phyloP scores from a whole-genome alignment of 345 rosid species.

The Balakata baccata region DNA sequence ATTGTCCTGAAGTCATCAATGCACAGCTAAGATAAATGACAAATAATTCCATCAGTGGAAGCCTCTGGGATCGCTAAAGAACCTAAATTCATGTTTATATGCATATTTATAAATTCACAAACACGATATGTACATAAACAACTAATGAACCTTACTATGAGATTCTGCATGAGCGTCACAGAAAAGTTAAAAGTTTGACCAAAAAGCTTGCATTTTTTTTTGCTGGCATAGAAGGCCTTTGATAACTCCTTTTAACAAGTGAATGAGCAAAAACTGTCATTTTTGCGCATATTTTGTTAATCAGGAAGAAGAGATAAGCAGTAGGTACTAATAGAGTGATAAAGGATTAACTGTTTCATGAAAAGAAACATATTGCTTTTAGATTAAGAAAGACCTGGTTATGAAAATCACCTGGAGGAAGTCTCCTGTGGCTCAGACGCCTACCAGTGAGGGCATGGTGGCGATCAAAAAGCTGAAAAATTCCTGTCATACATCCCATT shows the following conservation, averaged over 20 bases:
- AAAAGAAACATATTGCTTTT: not conserved
- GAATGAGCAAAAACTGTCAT: not conserved
- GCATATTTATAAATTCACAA: not conserved
- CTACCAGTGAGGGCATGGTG: constrained; percentile 50
- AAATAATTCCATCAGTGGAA: not conserved
- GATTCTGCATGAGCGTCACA: not conserved
- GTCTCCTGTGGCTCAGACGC: constrained; percentile 49
- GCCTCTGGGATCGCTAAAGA: not conserved
- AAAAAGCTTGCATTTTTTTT: not conserved
- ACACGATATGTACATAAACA: not conserved
- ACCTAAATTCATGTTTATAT: not conserved
- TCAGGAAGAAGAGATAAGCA: not conserved
- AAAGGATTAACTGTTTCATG: not conserved
- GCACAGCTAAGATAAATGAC: constrained; percentile 12
- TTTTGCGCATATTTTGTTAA: not conserved
- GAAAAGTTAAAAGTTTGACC: not conserved
- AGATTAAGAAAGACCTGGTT: not conserved
- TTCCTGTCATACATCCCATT: constrained; percentile 94
- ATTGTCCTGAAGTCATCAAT: constrained; percentile 8
- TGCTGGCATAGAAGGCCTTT: not conserved
- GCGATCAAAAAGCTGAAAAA: constrained; percentile 86
- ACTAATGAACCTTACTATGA: not conserved
- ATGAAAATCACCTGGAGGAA: constrained; percentile 59
- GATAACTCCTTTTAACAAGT: not conserved
- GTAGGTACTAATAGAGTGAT: not conserved